These are phyloP conservation scores for Brettanomyces custersianus DNA, from an alignment of 805 yeast genomes.

Conservation along the genomic window DNA sequence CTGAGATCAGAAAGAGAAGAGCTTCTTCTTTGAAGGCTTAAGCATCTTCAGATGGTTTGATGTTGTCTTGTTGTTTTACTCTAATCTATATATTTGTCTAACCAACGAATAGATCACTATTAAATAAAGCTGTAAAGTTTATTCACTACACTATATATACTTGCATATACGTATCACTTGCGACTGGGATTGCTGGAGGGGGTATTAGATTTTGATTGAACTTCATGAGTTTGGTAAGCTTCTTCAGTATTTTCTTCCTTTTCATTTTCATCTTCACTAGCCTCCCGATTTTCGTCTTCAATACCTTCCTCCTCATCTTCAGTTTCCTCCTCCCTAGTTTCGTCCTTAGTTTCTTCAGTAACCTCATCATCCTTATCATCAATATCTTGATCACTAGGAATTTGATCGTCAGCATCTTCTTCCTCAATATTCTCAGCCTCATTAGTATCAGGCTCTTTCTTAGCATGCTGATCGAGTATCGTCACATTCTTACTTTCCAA, in stretches of 20 bases:
- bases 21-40: constrained; percentile 93
- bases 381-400: constrained; percentile 19
- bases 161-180: too few relatives aligned
- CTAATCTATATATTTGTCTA: constrained; percentile 4
- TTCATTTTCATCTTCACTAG: neutral
- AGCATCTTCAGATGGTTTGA: neutral
- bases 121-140: neutral
- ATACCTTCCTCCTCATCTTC: constrained; percentile 3
- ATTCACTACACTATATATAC: too few relatives aligned
- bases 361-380: constrained; percentile 3
- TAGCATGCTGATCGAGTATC: too few relatives aligned
- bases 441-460: too few relatives aligned
- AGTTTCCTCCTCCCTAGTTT: constrained; percentile 5
- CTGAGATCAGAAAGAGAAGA: constrained; percentile 99
- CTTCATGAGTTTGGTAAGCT: too few relatives aligned
- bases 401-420: neutral
- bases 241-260: too few relatives aligned
- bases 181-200: too few relatives aligned
- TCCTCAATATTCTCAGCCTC: neutral
- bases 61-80: constrained; percentile 3
- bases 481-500: too few relatives aligned
- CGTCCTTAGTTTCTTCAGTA: constrained; percentile 3
- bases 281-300: constrained; percentile 3
- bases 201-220: neutral
- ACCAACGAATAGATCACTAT: constrained; percentile 2